Percentiles rank a stretch among this genome's conserved stretches.
Evolutionary conservation across 208 protist species (phyloP).

Genomic region (Wallacemonas sp.): DNA sequence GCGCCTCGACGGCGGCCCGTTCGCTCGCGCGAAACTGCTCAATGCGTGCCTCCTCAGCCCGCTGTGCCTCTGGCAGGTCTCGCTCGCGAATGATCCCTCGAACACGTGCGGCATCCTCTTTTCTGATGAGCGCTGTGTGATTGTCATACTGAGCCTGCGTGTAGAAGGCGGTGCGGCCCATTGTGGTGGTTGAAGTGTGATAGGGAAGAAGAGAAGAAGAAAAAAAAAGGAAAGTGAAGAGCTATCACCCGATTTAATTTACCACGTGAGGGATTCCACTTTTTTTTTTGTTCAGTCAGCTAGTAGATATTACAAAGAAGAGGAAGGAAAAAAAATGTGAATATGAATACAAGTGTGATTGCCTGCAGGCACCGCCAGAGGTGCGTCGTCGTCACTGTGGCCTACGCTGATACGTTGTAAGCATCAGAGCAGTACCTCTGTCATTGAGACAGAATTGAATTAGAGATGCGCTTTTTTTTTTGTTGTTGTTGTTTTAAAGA

Average conservation of each 20-base stretch:
- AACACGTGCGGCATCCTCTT: slow-evolving; percentile 67
- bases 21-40: slow-evolving; percentile 33
- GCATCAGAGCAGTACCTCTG: too few relatives aligned
- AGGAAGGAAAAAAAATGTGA: too few relatives aligned
- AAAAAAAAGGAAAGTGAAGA: slow-evolving; percentile 40
- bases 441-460: too few relatives aligned
- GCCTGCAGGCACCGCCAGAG: too few relatives aligned
- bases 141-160: slow-evolving; percentile 60
- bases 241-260: too few relatives aligned
- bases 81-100: slow-evolving; percentile 33
- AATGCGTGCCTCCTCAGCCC: slow-evolving; percentile 27
- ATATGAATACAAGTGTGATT: too few relatives aligned
- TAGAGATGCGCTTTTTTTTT: too few relatives aligned
- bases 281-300: too few relatives aligned
- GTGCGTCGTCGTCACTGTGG: too few relatives aligned
- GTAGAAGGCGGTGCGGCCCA: slow-evolving; percentile 36
- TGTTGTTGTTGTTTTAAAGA: slow-evolving; percentile 7
- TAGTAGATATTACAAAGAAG: too few relatives aligned
- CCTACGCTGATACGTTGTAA: too few relatives aligned
- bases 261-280: slow-evolving; percentile 61
- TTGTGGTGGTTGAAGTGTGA: background rate
- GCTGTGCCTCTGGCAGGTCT: slow-evolving; percentile 16
- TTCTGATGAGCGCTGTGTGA: slow-evolving; percentile 48
- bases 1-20: slow-evolving; percentile 21
- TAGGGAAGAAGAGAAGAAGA: background rate